Conservation (phyloP, 495 filamentous ascomycete genomes). For the Jackrogersella minutella region DNA sequence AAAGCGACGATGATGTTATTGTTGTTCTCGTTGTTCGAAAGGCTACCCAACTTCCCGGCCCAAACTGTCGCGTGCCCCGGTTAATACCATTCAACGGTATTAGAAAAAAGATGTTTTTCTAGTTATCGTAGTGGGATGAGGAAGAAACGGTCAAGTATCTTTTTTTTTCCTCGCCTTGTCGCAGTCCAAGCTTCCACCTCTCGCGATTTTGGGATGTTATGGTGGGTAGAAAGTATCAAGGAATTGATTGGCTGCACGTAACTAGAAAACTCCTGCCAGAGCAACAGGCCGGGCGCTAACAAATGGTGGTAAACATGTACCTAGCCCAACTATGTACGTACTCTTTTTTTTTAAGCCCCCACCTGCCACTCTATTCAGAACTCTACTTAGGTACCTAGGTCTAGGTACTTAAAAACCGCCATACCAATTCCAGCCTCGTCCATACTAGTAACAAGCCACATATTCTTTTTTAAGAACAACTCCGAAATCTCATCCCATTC, state of each 20-base stretch:
- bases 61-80: constrained; percentile 23
- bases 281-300: constrained; percentile 41
- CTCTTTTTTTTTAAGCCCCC: background rate
- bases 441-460: constrained; percentile 15
- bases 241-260: constrained; percentile 35
- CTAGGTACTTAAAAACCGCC: background rate
- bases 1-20: constrained; percentile 32
- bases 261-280: constrained; percentile 37
- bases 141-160: constrained; percentile 21
- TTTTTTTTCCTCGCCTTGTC: constrained; percentile 29
- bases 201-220: constrained; percentile 48
- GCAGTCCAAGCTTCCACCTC: constrained; percentile 39
- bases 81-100: constrained; percentile 36
- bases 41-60: constrained; percentile 36
- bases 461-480: constrained; percentile 1
- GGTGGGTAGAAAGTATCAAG: constrained; percentile 44
- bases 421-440: constrained; percentile 7
- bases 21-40: constrained; percentile 17
- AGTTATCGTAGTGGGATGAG: constrained; percentile 32
- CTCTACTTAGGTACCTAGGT: no score
- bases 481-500: background rate
- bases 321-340: background rate
- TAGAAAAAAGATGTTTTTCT: background rate
- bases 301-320: constrained; percentile 13
- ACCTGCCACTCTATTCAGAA: constrained; percentile 18